phyloP scores from a whole-genome alignment of 495 filamentous ascomycete genomes.

The Penicillium bialowiezense region DNA sequence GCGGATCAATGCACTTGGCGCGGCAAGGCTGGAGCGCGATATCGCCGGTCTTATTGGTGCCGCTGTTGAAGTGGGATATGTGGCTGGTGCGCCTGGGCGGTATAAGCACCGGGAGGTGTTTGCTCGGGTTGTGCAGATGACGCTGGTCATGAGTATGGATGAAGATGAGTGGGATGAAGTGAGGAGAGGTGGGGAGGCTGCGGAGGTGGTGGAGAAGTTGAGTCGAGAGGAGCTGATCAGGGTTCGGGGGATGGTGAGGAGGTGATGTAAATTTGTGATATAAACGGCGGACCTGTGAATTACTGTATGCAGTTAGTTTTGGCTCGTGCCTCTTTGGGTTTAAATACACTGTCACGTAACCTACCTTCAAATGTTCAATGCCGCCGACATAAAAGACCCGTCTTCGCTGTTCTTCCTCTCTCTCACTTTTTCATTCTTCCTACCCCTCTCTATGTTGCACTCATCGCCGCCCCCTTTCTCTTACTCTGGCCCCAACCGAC shows the following conservation, averaged over 20 bases:
- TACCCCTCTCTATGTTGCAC: too few relatives aligned
- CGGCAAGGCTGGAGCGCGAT: conserved; percentile 84
- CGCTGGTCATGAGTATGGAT: conserved; percentile 92
- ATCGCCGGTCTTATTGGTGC: conserved; percentile 73
- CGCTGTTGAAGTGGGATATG: conserved; percentile 64
- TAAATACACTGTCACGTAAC: too few relatives aligned
- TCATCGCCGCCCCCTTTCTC: too few relatives aligned
- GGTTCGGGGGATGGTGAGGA: conserved; percentile 57
- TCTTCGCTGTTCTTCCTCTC: too few relatives aligned
- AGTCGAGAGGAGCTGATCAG: conserved; percentile 60
- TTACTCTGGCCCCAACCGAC: too few relatives aligned
- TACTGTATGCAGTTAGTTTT: too few relatives aligned
- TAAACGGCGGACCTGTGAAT: too few relatives aligned
- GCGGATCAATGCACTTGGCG: conserved; percentile 77
- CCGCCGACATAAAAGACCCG: too few relatives aligned
- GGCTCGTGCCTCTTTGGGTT: too few relatives aligned
- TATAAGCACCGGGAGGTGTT: conserved; percentile 83
- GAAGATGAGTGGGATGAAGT: conserved; percentile 95
- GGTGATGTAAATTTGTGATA: conserved; percentile 4
- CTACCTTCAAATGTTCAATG: too few relatives aligned
- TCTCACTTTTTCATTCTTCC: too few relatives aligned
- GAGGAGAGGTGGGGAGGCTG: conserved; percentile 37
- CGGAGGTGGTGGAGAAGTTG: conserved; percentile 47
- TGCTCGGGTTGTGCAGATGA: conserved; percentile 75
- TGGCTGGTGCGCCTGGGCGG: conserved; percentile 30